Evolutionary conservation across 1,284 basidiomycete genomes (phyloP), one percentile per base, ranked within the genome.

Genomic region (Cronartium quercuum): DNA sequence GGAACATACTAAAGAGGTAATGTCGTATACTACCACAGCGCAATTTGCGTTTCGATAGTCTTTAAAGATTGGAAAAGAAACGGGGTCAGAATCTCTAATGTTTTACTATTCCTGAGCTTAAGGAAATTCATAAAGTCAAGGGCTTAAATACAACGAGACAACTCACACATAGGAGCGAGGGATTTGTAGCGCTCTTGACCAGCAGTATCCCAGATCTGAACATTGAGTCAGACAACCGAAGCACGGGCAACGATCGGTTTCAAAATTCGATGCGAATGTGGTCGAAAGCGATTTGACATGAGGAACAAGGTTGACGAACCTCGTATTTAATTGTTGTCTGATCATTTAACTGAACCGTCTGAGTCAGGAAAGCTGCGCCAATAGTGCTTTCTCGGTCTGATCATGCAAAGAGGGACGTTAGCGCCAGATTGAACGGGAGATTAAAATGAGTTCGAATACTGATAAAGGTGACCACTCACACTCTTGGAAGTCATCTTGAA

Each of bases 401-500:
- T 6, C 41, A 55, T 13, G 7, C 40, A 44, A 63, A 3, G 38
- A n/a, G 41, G 6, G 18, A n/a, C 13, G 7, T 13, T 9, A 40
- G 6, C 6, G 55, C 13, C 21, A 34, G 10, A 37, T 5, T 24
- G 13, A 35, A 9, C 2, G 21, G 18, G 10, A 29, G 65, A 68
- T 18, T 21, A n/a, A 18, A 13, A n/a, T 76, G 77, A 75, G 61
- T 79, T 76, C 76, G 67, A 79, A 78, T 80, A 76, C 29, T 41
- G 40, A 37, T 37, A 10, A 41, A 21, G 1, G 34, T 37, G 21
- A 44, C 13, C 15, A 94, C 84, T 94, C 86, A 83, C 95, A 98
- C 83, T 98, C 94, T 79, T 96, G 94, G 80, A 98, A 98, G 82
- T 98, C 94, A 82, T 96, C 91, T 83, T 95, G 91, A 78, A 98